These are phyloP conservation scores for Rhododendron mucronatum DNA, from an alignment of 148 eudicot genomes.

Conservation along the genomic window DNA sequence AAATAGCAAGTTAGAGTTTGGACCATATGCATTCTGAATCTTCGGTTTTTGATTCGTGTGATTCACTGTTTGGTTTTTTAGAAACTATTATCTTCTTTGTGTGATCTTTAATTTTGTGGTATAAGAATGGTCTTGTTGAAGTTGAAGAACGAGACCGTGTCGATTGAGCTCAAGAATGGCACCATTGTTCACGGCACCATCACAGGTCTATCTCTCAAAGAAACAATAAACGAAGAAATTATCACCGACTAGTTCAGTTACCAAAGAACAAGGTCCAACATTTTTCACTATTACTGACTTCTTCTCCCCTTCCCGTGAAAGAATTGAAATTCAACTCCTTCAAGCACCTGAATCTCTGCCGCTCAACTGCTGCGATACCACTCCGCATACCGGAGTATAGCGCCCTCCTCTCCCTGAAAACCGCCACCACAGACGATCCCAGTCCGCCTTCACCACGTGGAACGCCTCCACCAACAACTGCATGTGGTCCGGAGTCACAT, in stretches of 20 bases:
- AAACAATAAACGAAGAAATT: no score
- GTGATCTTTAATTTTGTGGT: neutral
- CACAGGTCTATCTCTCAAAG: slow-evolving; percentile 33
- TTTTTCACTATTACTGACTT: no score
- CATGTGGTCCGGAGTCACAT: slow-evolving; percentile 41
- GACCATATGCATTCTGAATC: neutral
- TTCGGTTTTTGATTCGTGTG: neutral
- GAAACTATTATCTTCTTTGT: neutral
- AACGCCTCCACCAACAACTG: slow-evolving; percentile 48
- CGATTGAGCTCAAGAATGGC: slow-evolving; percentile 76
- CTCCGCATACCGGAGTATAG: slow-evolving; percentile 37
- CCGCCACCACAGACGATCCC: slow-evolving; percentile 54
- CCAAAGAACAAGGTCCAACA: neutral
- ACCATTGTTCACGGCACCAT: slow-evolving; percentile 78
- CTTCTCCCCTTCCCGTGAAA: neutral
- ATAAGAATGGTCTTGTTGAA: slow-evolving; percentile 61
- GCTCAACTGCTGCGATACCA: slow-evolving; percentile 20
- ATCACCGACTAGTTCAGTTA: neutral
- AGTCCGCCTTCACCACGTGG: slow-evolving; percentile 58
- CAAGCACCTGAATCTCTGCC: neutral
- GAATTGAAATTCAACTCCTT: neutral
- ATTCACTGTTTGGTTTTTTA: neutral
- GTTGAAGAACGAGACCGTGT: slow-evolving; percentile 72
- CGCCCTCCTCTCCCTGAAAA: slow-evolving; percentile 57
- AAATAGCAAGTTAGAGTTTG: neutral